Base-by-base conservation (phyloP, 2,329 filamentous ascomycete genomes). In the Elsinoe arachidis region DNA sequence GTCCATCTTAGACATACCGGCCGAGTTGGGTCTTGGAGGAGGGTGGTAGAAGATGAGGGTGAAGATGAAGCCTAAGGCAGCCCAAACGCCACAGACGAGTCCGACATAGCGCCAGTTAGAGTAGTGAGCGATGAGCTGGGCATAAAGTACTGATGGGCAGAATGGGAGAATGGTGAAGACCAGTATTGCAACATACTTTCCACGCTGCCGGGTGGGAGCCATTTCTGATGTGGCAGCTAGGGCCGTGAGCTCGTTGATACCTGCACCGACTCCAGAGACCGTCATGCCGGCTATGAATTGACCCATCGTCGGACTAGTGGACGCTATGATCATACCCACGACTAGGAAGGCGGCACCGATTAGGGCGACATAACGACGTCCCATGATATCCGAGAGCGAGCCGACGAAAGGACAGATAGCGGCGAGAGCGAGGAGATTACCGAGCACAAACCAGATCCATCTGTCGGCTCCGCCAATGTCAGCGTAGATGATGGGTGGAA, bases 211-310 rank as follows among this genome's bases (percentile, higher is more conserved):
- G 17, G 81, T 81, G 1, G 85, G 85, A 0, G 83, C 85, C 59
- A 88, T 76, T 66, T 88, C 85, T 1, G 83, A 82, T 1, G 84
- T 85, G 34, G 79, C 85, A 26, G 85, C 83, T 7, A 88, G 73
- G 3, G 85, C 83, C 5, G 83, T 87, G 34, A 88, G 72, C 67
- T 87, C 84, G 62, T 83, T 84, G 60, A 87, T 78, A 12, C 85
- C 85, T 10, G 84, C 83, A 34, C 84, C 85, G 5, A 81, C 73
- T 1, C 85, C 85, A 9, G 83, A 77, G 61, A 87, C 75, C 1
- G 78, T 76, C 77, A 79, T 80, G 41, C 77, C 77, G 79, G 80
- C 77, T 62, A 86, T 85, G 60, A 84, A 83, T 26, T 73, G 69
- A 61, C 83, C 81, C 79, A 86, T 86, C 10, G 65, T 72, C 21